Percentiles rank a stretch among this genome's conserved stretches.
phyloP scores from a whole-genome alignment of 768 basidiomycete species.

The Mycena sanguinolenta region DNA sequence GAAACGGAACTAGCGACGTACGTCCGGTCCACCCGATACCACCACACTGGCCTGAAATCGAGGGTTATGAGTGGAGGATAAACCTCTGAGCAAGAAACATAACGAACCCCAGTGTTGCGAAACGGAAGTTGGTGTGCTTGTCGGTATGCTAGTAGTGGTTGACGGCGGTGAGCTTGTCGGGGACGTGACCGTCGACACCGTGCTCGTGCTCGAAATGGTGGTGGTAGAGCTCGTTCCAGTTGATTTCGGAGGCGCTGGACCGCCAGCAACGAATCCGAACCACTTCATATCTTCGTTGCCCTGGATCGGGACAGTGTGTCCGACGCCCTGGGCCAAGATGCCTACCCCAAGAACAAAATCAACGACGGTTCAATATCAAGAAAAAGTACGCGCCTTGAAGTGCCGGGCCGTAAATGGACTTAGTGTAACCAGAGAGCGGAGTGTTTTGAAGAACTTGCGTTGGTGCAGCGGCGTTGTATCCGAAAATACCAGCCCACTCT shows the following conservation, averaged over 20 bases:
- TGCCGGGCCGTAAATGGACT: conserved; percentile 61
- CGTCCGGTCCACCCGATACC: not conserved
- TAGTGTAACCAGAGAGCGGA: conserved; percentile 62
- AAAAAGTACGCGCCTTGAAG: conserved; percentile 36
- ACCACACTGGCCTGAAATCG: not conserved
- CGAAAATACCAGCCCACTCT: conserved; percentile 70
- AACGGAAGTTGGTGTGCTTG: not conserved
- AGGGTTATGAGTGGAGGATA: not conserved
- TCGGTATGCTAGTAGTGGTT: too few species aligned
- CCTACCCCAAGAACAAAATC: not conserved
- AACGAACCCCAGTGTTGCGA: not conserved
- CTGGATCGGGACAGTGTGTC: conserved; percentile 65
- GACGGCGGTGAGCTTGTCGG: not conserved
- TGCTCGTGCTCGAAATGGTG: not conserved
- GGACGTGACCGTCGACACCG: not conserved
- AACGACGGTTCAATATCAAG: not conserved
- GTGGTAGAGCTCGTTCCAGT: not conserved
- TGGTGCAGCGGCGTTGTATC: conserved; percentile 54
- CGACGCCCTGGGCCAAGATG: conserved; percentile 62
- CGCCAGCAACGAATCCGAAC: conserved; percentile 57
- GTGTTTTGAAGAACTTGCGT: conserved; percentile 52
- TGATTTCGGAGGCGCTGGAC: not conserved
- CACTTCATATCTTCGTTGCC: conserved; percentile 60
- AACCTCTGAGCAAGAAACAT: not conserved
- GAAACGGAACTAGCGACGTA: too few species aligned